These are phyloP conservation scores for Phalaenopsis hybrid DNA, from an alignment of 116 monocot species.

Conservation along the genomic window DNA sequence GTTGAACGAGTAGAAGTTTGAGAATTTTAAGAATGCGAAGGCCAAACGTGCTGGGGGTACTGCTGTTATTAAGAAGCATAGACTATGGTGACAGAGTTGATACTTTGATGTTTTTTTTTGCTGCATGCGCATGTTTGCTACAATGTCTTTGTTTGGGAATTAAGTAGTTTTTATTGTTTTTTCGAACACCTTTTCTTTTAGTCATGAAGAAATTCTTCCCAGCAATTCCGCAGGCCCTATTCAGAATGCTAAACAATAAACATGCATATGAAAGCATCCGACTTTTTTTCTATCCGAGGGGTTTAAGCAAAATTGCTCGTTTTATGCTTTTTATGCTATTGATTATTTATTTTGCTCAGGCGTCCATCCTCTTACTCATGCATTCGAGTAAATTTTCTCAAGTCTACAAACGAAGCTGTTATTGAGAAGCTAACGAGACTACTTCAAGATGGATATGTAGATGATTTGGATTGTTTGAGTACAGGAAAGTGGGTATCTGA, in stretches of 20 bases:
- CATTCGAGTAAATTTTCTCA: slow-evolving; percentile 80
- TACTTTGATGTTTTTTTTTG: not conserved
- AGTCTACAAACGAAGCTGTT: slow-evolving; percentile 43
- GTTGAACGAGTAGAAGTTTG: not conserved
- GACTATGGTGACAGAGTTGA: not conserved
- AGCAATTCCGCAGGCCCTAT: not conserved
- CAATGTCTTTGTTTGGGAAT: not conserved
- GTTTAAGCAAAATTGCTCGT: not conserved
- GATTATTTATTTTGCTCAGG: slow-evolving; percentile 32
- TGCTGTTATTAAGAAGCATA: not conserved
- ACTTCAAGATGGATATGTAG: slow-evolving; percentile 25
- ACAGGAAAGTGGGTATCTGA: slow-evolving; percentile 1
- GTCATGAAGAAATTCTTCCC: not conserved
- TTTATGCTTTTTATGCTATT: not conserved
- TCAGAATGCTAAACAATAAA: not conserved
- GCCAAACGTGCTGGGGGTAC: not conserved
- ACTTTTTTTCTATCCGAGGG: not conserved
- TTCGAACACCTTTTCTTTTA: not conserved
- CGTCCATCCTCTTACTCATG: slow-evolving; percentile 85
- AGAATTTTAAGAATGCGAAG: not conserved
- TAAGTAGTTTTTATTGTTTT: not conserved
- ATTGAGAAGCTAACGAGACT: slow-evolving; percentile 42
- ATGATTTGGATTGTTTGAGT: slow-evolving; percentile 11
- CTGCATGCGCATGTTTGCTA: not conserved
- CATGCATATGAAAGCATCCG: not conserved